Percentiles rank a stretch among this genome's conserved stretches.
phyloP scores from a whole-genome alignment of 75 land plant genomes.

The Ceratopteris richardii region DNA sequence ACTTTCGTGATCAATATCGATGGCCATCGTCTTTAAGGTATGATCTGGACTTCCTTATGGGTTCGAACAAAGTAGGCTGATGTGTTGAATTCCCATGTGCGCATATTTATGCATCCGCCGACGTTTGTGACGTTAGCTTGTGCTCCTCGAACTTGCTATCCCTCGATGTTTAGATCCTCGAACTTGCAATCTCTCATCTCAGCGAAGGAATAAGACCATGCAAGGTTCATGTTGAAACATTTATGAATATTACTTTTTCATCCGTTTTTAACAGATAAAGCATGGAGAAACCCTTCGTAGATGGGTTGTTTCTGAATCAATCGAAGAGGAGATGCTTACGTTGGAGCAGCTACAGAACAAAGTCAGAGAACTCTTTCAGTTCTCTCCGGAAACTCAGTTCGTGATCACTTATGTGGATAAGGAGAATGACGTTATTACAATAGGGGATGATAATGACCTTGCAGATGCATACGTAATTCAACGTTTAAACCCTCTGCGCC shows the following conservation, averaged over 20 bases:
- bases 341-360: slow-evolving; percentile 39
- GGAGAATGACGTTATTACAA: slow-evolving; percentile 56
- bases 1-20: neutral
- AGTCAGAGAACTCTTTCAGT: slow-evolving; percentile 36
- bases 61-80: neutral
- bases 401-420: slow-evolving; percentile 62
- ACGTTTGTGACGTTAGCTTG: neutral
- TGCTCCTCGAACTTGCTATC: neutral
- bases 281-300: slow-evolving; percentile 22
- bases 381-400: slow-evolving; percentile 33
- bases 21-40: neutral
- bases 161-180: neutral
- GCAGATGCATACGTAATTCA: slow-evolving; percentile 52
- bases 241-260: neutral
- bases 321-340: slow-evolving; percentile 5
- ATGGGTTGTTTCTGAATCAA: slow-evolving; percentile 1
- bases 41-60: neutral
- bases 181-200: neutral
- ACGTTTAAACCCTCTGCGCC: slow-evolving; percentile 54
- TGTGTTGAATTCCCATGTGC: neutral
- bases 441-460: slow-evolving; percentile 62
- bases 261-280: slow-evolving; percentile 18
- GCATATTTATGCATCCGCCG: neutral
- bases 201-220: neutral
- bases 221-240: neutral